Conservation (phyloP, 2,329 filamentous ascomycete genomes). For the Penicillium sp. region DNA sequence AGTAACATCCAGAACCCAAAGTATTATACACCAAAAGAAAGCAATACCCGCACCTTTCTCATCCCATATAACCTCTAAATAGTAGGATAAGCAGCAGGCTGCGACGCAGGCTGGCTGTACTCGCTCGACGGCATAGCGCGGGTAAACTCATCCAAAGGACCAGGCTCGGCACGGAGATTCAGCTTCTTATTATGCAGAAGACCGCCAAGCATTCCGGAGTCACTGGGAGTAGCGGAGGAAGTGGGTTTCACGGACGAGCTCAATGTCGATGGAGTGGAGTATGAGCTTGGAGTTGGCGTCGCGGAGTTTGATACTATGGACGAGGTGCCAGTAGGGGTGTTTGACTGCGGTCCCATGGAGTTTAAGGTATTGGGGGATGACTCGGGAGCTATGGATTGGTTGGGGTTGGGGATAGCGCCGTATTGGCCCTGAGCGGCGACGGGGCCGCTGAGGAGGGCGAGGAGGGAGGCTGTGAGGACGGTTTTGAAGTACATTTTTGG, state of each 20-base stretch:
- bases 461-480: not conserved
- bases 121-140: not conserved
- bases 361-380: not conserved
- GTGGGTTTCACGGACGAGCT: not conserved
- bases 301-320: not conserved
- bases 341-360: not conserved
- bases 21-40: not conserved
- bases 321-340: not conserved
- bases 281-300: not conserved
- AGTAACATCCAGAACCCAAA: not conserved
- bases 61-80: not conserved
- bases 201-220: not conserved
- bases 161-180: not conserved
- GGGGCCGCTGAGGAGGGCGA: not conserved
- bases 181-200: not conserved
- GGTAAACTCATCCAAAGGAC: not conserved
- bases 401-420: not conserved
- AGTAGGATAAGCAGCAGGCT: not conserved
- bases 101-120: not conserved
- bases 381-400: not conserved
- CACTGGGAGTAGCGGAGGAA: not conserved
- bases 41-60: not conserved
- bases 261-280: not conserved
- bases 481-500: not conserved
- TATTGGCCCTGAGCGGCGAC: not conserved